Conservation (phyloP, 1,139 yeast genomes). For the Blastobotrys raffinosifermentans region DNA sequence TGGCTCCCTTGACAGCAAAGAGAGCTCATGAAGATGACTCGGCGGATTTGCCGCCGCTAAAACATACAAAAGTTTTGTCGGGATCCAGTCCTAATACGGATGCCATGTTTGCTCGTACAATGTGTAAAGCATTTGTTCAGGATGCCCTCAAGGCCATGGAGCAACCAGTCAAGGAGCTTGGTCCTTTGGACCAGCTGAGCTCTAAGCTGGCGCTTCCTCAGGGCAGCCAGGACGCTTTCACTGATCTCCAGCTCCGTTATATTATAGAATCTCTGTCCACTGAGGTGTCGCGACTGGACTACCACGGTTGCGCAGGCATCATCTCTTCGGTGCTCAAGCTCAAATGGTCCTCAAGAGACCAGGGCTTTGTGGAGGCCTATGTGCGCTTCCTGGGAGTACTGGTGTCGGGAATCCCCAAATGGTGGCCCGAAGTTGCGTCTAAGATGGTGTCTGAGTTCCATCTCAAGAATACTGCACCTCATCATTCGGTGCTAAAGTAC, state of each 20-base stretch:
- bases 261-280: slow-evolving; percentile 44
- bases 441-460: slow-evolving; percentile 58
- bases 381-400: slow-evolving; percentile 70
- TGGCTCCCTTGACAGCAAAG: not conserved
- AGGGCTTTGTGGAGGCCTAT: slow-evolving; percentile 43
- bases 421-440: slow-evolving; percentile 77
- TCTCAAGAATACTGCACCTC: slow-evolving; percentile 39
- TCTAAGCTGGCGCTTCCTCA: too few species aligned
- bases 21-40: not conserved
- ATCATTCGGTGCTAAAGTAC: slow-evolving; percentile 61
- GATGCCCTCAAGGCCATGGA: not conserved
- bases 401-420: slow-evolving; percentile 81
- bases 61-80: not conserved
- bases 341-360: slow-evolving; percentile 51
- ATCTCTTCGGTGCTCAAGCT: slow-evolving; percentile 48
- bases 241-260: slow-evolving; percentile 34
- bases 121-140: slow-evolving; percentile 2
- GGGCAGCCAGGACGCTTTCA: not conserved
- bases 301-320: slow-evolving; percentile 39
- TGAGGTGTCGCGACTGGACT: slow-evolving; percentile 49
- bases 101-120: not conserved
- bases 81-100: not conserved
- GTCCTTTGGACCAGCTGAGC: not conserved
- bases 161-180: not conserved
- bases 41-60: not conserved